Evolutionary conservation across 2,329 filamentous ascomycete genomes (phyloP).

Genomic region (Rutstroemia sp.): DNA sequence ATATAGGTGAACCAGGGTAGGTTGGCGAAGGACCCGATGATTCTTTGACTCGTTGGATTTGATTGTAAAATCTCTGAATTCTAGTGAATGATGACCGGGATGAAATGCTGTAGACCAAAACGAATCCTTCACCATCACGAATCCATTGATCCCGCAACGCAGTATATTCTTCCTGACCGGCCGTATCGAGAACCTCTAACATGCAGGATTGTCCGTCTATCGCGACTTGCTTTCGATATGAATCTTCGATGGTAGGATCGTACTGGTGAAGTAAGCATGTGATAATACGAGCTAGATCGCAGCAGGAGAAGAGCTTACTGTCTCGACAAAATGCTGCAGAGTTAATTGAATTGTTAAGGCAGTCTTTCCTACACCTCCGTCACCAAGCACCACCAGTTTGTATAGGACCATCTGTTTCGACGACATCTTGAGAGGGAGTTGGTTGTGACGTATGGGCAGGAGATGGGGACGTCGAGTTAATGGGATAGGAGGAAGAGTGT

Average conservation of each 20-base stretch:
- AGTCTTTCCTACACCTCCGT: slow-evolving; percentile 91
- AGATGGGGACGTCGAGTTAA: not conserved
- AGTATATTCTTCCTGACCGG: slow-evolving; percentile 97
- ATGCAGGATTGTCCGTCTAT: slow-evolving; percentile 95
- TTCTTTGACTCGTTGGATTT: slow-evolving; percentile 96
- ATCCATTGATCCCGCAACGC: slow-evolving; percentile 97
- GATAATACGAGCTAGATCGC: not conserved
- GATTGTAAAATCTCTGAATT: slow-evolving; percentile 92
- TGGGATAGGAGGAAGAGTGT: not conserved
- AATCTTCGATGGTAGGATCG: slow-evolving; percentile 83
- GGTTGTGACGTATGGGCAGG: slow-evolving; percentile 3
- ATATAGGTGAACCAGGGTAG: slow-evolving; percentile 67
- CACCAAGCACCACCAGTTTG: slow-evolving; percentile 90
- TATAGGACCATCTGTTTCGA: slow-evolving; percentile 73
- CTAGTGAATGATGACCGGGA: slow-evolving; percentile 91
- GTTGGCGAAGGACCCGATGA: slow-evolving; percentile 70
- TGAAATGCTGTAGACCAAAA: slow-evolving; percentile 97
- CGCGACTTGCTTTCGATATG: slow-evolving; percentile 81
- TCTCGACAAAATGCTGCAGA: slow-evolving; percentile 97
- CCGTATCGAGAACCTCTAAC: slow-evolving; percentile 95
- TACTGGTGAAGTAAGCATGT: slow-evolving; percentile 38
- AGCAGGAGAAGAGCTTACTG: slow-evolving; percentile 41
- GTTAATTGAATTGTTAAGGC: slow-evolving; percentile 94
- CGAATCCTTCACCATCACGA: slow-evolving; percentile 92
- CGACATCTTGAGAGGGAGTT: not conserved